Evolutionary conservation across 768 basidiomycete species (phyloP).

Genomic region (Tricholomella constricta): DNA sequence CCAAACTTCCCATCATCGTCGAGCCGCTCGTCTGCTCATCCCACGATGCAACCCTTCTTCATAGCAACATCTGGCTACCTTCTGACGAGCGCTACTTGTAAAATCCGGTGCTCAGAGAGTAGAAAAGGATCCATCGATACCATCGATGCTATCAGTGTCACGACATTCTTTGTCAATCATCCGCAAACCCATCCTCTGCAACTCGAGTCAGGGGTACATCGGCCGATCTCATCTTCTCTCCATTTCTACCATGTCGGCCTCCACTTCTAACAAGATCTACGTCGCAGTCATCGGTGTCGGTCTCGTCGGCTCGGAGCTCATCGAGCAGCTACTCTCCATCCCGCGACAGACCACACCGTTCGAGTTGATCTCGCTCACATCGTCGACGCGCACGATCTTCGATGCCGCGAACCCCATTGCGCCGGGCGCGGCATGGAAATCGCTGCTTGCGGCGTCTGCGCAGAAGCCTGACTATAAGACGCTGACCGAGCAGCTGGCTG

Average conservation of each 20-base stretch:
- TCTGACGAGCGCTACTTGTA: too few relatives aligned
- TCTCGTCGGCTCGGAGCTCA: slow-evolving; percentile 87
- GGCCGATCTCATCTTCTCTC: slow-evolving; percentile 11
- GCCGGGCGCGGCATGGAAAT: slow-evolving; percentile 39
- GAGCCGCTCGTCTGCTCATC: neutral
- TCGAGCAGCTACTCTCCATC: slow-evolving; percentile 75
- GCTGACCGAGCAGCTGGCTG: slow-evolving; percentile 47
- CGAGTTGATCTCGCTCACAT: slow-evolving; percentile 67
- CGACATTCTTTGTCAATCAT: slow-evolving; percentile 11
- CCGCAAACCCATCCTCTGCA: slow-evolving; percentile 2
- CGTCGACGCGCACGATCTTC: slow-evolving; percentile 63
- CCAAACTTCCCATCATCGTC: neutral
- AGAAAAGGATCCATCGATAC: neutral
- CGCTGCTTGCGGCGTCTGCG: slow-evolving; percentile 35
- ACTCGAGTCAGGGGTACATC: neutral
- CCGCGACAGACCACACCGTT: slow-evolving; percentile 58
- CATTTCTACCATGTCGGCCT: slow-evolving; percentile 17
- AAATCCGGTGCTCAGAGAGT: too few relatives aligned
- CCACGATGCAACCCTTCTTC: neutral
- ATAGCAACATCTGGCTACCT: too few relatives aligned
- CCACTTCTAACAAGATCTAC: slow-evolving; percentile 33
- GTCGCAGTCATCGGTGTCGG: slow-evolving; percentile 91
- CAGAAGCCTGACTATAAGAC: slow-evolving; percentile 51
- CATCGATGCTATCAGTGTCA: slow-evolving; percentile 15
- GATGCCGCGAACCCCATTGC: slow-evolving; percentile 45